A percentile compares a stretch with the other conserved stretches of the same genome.
Evolutionary conservation across 805 yeast species (phyloP).

Genomic region (Zygosaccharomyces kombuchaensis): DNA sequence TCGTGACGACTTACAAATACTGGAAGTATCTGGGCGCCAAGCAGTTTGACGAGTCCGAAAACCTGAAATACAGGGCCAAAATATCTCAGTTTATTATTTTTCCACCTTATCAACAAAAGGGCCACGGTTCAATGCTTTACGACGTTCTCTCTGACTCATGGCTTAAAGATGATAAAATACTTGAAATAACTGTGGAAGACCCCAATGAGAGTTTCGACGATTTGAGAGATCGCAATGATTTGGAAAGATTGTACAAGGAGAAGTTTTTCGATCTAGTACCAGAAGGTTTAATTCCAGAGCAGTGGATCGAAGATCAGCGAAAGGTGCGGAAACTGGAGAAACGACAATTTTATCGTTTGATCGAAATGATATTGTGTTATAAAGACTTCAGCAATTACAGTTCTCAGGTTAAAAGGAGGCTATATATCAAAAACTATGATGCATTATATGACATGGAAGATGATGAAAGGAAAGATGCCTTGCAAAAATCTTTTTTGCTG

Average conservation of each 20-base stretch:
- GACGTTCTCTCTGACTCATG: constrained; percentile 51
- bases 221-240: constrained; percentile 77
- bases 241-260: constrained; percentile 42
- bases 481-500: constrained; percentile 68
- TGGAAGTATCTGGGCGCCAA: constrained; percentile 63
- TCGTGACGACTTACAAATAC: constrained; percentile 76
- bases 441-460: constrained; percentile 63
- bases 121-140: constrained; percentile 70
- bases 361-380: constrained; percentile 64
- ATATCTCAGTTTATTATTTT: constrained; percentile 83
- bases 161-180: constrained; percentile 47
- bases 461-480: constrained; percentile 61
- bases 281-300: constrained; percentile 19
- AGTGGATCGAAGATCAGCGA: constrained; percentile 42
- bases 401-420: constrained; percentile 64
- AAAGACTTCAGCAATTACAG: constrained; percentile 41
- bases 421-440: constrained; percentile 76
- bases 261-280: constrained; percentile 35
- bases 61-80: constrained; percentile 51
- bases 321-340: constrained; percentile 55
- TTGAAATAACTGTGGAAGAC: constrained; percentile 86
- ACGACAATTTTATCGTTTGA: constrained; percentile 70
- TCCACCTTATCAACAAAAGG: constrained; percentile 75
- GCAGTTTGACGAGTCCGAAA: constrained; percentile 43
- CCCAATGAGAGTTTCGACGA: constrained; percentile 92